Evolutionary conservation across 2,329 filamentous ascomycete species (phyloP).

Genomic region (Ascochyta viciae-villosae): DNA sequence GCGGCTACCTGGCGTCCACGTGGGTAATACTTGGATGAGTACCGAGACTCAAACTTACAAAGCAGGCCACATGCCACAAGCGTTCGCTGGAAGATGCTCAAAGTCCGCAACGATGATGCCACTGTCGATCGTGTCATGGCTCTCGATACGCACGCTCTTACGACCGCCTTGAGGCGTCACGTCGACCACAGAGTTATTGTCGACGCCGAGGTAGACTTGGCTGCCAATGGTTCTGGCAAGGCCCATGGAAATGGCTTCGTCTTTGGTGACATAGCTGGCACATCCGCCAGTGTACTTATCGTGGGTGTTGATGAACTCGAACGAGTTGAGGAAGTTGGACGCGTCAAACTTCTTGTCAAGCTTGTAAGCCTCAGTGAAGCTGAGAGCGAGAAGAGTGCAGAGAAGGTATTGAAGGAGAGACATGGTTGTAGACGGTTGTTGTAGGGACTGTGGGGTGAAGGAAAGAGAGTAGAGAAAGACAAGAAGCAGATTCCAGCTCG

Average conservation of each 20-base stretch:
- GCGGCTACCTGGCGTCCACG: no score
- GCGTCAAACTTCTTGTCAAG: constrained; percentile 26
- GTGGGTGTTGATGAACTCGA: constrained; percentile 22
- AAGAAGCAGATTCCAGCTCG: neutral
- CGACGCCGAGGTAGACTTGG: constrained; percentile 34
- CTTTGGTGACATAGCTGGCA: constrained; percentile 30
- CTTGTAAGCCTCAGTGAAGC: constrained; percentile 15
- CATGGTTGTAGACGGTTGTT: neutral
- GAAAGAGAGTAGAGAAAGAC: neutral
- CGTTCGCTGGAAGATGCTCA: constrained; percentile 35
- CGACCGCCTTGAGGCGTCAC: constrained; percentile 23
- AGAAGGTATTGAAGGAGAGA: neutral
- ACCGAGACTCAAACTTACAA: constrained; percentile 25
- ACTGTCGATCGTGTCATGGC: constrained; percentile 28
- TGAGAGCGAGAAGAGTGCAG: neutral
- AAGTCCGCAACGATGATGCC: constrained; percentile 41
- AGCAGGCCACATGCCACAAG: constrained; percentile 43
- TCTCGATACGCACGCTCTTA: constrained; percentile 33
- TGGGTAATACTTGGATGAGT: neutral
- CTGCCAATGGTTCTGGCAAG: constrained; percentile 23
- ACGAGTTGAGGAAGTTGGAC: constrained; percentile 28
- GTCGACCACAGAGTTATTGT: constrained; percentile 16
- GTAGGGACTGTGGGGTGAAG: neutral
- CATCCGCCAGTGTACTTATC: constrained; percentile 27
- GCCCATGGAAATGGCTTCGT: constrained; percentile 22